These are phyloP conservation scores for Dioscorea cayenensis DNA, from an alignment of 116 monocot species.

Conservation along the genomic window DNA sequence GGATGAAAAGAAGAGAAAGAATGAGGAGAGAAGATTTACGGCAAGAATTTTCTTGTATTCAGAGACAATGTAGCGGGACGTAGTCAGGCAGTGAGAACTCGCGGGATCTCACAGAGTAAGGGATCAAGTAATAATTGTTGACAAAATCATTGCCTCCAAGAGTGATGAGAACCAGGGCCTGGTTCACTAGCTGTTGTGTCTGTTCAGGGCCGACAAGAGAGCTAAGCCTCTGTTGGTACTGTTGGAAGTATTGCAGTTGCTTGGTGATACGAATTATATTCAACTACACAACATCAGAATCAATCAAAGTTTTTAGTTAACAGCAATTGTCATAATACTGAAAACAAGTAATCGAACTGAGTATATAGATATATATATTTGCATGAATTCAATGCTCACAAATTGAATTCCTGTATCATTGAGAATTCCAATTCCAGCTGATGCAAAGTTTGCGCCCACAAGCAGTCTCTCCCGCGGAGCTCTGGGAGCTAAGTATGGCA, in stretches of 20 bases:
- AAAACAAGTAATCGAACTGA: no score
- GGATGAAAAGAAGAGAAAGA: neutral
- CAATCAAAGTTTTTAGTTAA: neutral
- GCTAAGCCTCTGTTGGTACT: constrained; percentile 27
- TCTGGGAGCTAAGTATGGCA: constrained; percentile 32
- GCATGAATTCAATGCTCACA: constrained; percentile 12
- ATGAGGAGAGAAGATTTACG: constrained; percentile 2
- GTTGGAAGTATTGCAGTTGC: constrained; percentile 18
- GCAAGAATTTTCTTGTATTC: constrained; percentile 18
- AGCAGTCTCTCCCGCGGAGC: constrained; percentile 31
- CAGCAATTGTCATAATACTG: no score
- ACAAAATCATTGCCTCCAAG: constrained; percentile 34
- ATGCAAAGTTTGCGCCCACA: constrained; percentile 41
- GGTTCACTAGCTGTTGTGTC: constrained; percentile 13
- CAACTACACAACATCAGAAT: constrained; percentile 1
- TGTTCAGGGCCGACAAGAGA: constrained; percentile 3
- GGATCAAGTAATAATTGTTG: constrained; percentile 26
- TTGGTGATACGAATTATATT: constrained; percentile 14
- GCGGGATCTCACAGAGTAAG: constrained; percentile 15
- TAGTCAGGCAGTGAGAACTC: constrained; percentile 20
- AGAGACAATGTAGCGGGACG: constrained; percentile 10
- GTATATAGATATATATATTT: neutral
- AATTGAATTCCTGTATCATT: constrained; percentile 47
- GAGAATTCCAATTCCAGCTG: constrained; percentile 36
- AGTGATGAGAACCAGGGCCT: constrained; percentile 27